Evolutionary conservation across 441 rosid species (phyloP).

Genomic region (Breynia disticha): DNA sequence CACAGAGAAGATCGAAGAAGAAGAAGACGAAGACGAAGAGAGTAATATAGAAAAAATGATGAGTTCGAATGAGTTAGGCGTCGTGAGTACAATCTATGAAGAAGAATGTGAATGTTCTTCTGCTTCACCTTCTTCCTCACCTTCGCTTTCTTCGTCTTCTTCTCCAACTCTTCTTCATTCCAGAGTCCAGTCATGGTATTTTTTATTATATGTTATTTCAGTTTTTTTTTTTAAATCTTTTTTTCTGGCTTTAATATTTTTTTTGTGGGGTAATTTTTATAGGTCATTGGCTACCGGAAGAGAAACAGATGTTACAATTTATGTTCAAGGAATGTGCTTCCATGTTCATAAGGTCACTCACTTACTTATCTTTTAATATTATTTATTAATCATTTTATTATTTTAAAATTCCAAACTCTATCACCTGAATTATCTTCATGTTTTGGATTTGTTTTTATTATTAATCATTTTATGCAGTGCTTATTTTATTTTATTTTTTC

Average conservation of each 20-base stretch:
- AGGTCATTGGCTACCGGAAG: conserved; percentile 49
- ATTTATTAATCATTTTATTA: background rate
- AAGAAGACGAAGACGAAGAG: background rate
- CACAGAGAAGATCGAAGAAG: conserved; percentile 1
- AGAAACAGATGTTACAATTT: conserved; percentile 43
- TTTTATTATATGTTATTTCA: background rate
- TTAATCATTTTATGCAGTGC: too few species aligned
- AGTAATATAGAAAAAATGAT: conserved; percentile 21
- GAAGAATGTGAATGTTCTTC: conserved; percentile 43
- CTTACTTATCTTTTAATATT: background rate
- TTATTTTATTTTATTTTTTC: too few species aligned
- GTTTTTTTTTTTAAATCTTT: background rate
- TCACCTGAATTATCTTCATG: background rate
- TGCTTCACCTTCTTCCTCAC: conserved; percentile 27
- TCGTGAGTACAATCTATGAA: conserved; percentile 72
- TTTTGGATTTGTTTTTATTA: too few species aligned
- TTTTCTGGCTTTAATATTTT: background rate
- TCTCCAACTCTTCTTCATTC: conserved; percentile 36
- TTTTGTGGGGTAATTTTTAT: background rate
- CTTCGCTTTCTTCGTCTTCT: conserved; percentile 27
- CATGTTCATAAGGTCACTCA: conserved; percentile 57
- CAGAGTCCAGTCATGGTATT: conserved; percentile 48
- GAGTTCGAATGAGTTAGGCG: conserved; percentile 45
- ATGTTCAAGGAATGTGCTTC: conserved; percentile 56
- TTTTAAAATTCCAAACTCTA: background rate